Conservation (phyloP, 2,329 filamentous ascomycete genomes). For the Botrytis cinerea region DNA sequence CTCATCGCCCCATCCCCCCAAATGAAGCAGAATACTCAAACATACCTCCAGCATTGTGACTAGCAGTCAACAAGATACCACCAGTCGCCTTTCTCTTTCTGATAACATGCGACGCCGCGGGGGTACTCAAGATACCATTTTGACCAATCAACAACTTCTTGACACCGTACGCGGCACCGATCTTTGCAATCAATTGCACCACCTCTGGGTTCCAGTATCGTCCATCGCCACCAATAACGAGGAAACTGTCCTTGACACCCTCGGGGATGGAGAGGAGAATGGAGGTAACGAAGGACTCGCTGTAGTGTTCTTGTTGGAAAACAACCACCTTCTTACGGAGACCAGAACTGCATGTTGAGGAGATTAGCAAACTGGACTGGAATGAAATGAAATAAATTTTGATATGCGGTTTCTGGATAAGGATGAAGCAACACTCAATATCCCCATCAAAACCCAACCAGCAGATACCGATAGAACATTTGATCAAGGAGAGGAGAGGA, state of each 20-base stretch:
- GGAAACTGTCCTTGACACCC: conserved; percentile 76
- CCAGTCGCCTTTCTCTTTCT: conserved; percentile 92
- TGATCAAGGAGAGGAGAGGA: not conserved
- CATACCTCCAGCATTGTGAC: conserved; percentile 94
- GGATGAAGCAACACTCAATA: not conserved
- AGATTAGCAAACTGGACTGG: not conserved
- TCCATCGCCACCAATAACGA: conserved; percentile 97
- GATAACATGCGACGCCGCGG: conserved; percentile 94
- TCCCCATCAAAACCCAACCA: no score
- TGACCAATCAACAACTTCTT: conserved; percentile 98
- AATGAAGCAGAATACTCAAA: not conserved
- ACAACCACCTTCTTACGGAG: conserved; percentile 98
- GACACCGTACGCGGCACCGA: conserved; percentile 93
- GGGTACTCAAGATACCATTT: conserved; percentile 93
- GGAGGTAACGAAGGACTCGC: conserved; percentile 90
- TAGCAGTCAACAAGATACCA: conserved; percentile 93
- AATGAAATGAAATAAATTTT: not conserved
- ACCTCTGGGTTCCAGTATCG: conserved; percentile 97
- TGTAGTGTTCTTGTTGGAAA: conserved; percentile 94
- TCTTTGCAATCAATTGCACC: conserved; percentile 95
- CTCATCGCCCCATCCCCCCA: not conserved
- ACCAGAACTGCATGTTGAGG: conserved; percentile 68
- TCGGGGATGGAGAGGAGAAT: conserved; percentile 97
- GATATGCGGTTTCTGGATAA: no score
- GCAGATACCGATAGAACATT: not conserved